These are phyloP conservation scores for Ajuga reptans DNA, from an alignment of 305 asterid species.

Conservation along the genomic window DNA sequence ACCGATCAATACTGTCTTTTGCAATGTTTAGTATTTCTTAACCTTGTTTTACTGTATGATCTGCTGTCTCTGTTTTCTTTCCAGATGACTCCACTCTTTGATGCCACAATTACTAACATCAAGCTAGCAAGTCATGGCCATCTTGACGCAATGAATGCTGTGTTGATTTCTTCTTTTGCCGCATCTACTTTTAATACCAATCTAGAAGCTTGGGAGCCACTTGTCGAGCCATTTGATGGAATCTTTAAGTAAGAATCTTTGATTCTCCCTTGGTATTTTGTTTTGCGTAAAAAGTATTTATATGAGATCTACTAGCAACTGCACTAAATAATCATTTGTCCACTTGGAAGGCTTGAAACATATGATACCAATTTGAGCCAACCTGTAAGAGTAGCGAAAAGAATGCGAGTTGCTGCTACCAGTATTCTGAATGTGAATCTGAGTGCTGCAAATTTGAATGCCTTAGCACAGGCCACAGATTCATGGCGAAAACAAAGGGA, in stretches of 20 bases:
- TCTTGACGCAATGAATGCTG: slow-evolving; percentile 82
- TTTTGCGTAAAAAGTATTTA: background rate
- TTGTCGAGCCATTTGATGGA: slow-evolving; percentile 97
- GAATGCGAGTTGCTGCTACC: slow-evolving; percentile 83
- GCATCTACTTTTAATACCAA: slow-evolving; percentile 92
- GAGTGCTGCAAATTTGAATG: slow-evolving; percentile 80
- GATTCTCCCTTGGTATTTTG: background rate
- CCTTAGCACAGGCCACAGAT: slow-evolving; percentile 63
- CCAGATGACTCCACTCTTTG: slow-evolving; percentile 97
- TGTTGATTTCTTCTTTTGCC: slow-evolving; percentile 78
- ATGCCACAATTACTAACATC: slow-evolving; percentile 85
- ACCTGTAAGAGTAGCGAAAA: slow-evolving; percentile 56
- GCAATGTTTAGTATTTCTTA: slow-evolving; percentile 16
- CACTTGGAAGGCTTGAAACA: slow-evolving; percentile 75
- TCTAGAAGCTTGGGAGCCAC: slow-evolving; percentile 98
- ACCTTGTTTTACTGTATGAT: slow-evolving; percentile 22
- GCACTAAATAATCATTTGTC: slow-evolving; percentile 27
- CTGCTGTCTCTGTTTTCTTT: slow-evolving; percentile 24
- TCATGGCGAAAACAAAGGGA: slow-evolving; percentile 95
- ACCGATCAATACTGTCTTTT: slow-evolving; percentile 18
- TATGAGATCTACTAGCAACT: slow-evolving; percentile 16
- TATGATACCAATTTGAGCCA: slow-evolving; percentile 62
- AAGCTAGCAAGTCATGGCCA: slow-evolving; percentile 96
- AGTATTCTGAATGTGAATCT: slow-evolving; percentile 75
- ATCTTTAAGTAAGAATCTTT: slow-evolving; percentile 67